Evolutionary conservation across 257 asterid genomes (phyloP).

Genomic region (Forsythia viridissima): DNA sequence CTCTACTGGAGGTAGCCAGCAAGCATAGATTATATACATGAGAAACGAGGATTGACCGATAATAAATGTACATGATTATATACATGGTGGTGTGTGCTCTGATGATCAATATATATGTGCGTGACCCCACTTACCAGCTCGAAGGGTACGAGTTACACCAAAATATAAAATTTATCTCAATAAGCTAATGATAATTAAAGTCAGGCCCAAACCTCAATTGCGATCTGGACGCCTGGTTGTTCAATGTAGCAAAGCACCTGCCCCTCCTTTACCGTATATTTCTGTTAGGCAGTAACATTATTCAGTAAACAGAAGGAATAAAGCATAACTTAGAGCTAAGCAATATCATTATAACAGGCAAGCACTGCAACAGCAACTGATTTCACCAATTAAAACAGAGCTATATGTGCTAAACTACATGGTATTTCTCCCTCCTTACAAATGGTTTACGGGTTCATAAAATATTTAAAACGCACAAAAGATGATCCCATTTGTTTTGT

Average conservation of each 20-base stretch:
- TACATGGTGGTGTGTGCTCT: background rate
- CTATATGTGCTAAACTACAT: background rate
- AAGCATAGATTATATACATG: background rate
- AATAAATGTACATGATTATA: too few species aligned
- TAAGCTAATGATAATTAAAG: background rate
- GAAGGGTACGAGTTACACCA: background rate
- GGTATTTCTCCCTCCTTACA: background rate
- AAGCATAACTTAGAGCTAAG: background rate
- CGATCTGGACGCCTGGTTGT: too few species aligned
- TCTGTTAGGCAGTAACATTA: slow-evolving; percentile 46
- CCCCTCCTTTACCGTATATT: slow-evolving; percentile 85
- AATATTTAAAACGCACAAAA: background rate
- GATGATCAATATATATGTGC: background rate
- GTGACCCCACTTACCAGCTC: background rate
- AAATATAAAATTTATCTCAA: background rate
- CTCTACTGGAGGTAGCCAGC: background rate
- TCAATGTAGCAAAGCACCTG: slow-evolving; percentile 40
- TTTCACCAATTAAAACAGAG: slow-evolving; percentile 6
- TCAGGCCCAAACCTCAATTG: background rate
- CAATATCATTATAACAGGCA: background rate
- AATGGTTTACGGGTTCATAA: background rate
- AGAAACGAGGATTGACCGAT: background rate
- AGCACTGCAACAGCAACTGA: background rate
- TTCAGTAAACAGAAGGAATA: slow-evolving; percentile 9
- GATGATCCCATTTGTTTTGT: background rate